Evolutionary conservation across 1,284 basidiomycete species (phyloP), one percentile per base, ranked within the genome.

Genomic region (Trichosporon inkin): DNA sequence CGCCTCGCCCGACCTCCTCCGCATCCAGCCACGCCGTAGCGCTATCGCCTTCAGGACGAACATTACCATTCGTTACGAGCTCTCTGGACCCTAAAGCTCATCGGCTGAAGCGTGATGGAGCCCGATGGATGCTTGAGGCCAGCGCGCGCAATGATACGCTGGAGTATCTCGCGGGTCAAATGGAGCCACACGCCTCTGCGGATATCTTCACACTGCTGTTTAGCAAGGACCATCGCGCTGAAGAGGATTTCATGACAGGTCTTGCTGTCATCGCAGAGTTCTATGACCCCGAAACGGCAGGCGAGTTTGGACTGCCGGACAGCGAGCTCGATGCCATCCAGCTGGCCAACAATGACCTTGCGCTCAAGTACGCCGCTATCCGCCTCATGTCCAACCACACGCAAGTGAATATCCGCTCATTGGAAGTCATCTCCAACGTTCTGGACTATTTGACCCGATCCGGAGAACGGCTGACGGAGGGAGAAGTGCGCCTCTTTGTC

Each of bases 151-250:
- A 88, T 10, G 94, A 98, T 71, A 84, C 96, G 17, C 84, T 88
- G 39, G 95, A 98, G 52, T 80, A 88, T 13, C 81, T 99, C 38
- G 88, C 92, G 64, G 84, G 84, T 65, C 96, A 99, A 76, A 96
- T 97, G 89, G 92, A 96, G 68, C 83, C 86, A 1, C 84, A 90
- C 69, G 82, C 85, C 13, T 88, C 88, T 11, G 86, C 87, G 60
- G 88, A 92, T 6, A 79, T 98, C 3, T 76, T 89, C n/a, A 79
- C 83, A 6, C 84, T 86, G 37, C 82, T 99, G 47, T 99, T 99
- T 81, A 96, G 93, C 73, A 91, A 90, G 66, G 95, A 97, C 72
- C 95, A 99, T 76, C 90, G 89, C 67, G 91, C 93, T 2, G 88
- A 99, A 67, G 94, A 93, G 70, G 96, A 99, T 73, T 88, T 89